Evolutionary conservation across 768 basidiomycete species (phyloP).

Genomic region (Tylopilus subfusipes): DNA sequence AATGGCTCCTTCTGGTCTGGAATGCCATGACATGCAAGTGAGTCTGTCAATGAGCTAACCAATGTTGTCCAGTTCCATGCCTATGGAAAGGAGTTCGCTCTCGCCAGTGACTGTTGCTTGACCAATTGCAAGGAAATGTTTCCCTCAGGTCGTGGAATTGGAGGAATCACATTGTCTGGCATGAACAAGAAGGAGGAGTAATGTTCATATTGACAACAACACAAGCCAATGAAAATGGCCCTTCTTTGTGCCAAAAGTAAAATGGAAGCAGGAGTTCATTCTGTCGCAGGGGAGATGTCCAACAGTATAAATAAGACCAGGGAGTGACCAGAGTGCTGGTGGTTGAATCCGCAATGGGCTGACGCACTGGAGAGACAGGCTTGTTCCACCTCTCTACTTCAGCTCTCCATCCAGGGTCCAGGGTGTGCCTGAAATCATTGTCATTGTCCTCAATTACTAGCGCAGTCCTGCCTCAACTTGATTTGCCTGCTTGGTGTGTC

Average conservation of each 20-base stretch:
- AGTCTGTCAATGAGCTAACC: too few species aligned
- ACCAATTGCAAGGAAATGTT: too few species aligned
- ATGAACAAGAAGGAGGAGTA: conserved; percentile 40
- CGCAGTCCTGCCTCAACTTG: conserved; percentile 15
- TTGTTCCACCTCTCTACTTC: conserved; percentile 33
- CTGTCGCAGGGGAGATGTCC: conserved; percentile 6
- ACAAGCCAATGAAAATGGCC: neutral
- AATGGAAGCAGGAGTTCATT: conserved; percentile 12
- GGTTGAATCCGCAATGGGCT: conserved; percentile 6
- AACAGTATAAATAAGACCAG: conserved; percentile 15
- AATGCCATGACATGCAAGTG: too few species aligned
- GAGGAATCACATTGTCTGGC: too few species aligned
- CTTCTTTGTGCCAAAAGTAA: conserved; percentile 15
- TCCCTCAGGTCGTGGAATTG: too few species aligned
- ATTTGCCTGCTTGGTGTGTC: conserved; percentile 37
- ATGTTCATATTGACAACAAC: conserved; percentile 52
- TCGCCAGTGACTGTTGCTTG: too few species aligned
- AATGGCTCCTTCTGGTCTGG: too few species aligned
- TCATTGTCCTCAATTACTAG: conserved; percentile 46
- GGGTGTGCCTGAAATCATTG: conserved; percentile 38
- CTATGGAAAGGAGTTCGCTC: too few species aligned
- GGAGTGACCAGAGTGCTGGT: conserved; percentile 1
- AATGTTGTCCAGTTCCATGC: too few species aligned
- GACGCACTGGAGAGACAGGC: conserved; percentile 14
- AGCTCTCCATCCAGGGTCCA: conserved; percentile 38